These are phyloP conservation scores for Suillus paluster DNA, from an alignment of 768 basidiomycete species.

Conservation along the genomic window DNA sequence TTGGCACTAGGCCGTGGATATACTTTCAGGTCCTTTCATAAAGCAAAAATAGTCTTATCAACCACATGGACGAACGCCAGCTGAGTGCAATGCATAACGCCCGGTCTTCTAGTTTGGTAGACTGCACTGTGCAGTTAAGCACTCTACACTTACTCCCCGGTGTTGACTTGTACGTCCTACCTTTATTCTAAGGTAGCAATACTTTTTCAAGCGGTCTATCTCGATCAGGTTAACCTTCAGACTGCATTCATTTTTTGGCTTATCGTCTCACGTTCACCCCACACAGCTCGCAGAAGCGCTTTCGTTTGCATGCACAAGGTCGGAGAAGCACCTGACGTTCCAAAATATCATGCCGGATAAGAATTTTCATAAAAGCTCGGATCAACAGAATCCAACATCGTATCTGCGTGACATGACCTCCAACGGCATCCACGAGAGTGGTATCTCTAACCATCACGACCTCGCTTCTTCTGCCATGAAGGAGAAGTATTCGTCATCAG, in stretches of 20 bases:
- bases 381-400: neutral
- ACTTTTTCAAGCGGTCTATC: neutral
- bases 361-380: conserved; percentile 10
- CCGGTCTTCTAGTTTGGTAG: neutral
- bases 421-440: conserved; percentile 9
- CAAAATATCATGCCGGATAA: conserved; percentile 6
- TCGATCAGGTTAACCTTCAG: neutral
- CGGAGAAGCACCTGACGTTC: conserved; percentile 6
- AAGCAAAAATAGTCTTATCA: conserved; percentile 16
- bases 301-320: conserved; percentile 2
- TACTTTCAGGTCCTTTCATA: neutral
- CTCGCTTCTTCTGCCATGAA: neutral
- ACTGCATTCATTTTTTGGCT: neutral
- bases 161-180: neutral
- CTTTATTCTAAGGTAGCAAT: neutral
- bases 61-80: neutral
- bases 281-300: neutral
- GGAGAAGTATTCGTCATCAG: conserved; percentile 10
- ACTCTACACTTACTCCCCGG: neutral
- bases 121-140: neutral
- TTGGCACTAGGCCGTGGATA: neutral
- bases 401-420: neutral
- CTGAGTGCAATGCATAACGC: neutral
- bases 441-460: neutral
- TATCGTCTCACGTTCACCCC: neutral